Conservation (phyloP, 106 monocot species). For the Acorus gramineus region DNA sequence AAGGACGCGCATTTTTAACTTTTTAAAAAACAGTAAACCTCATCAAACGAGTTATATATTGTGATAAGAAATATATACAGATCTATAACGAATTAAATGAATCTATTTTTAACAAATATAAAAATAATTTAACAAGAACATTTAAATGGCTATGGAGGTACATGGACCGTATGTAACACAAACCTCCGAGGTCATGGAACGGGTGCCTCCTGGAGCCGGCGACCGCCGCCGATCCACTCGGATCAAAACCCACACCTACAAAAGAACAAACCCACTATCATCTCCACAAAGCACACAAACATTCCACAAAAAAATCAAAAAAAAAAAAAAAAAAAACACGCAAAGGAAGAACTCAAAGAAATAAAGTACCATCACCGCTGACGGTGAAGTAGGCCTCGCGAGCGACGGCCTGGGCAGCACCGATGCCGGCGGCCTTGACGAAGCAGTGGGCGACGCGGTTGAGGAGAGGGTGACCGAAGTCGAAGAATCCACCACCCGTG, state of each 20-base stretch:
- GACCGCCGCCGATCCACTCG: conserved; percentile 17
- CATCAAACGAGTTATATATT: too few species aligned
- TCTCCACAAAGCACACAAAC: too few species aligned
- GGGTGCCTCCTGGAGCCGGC: conserved; percentile 30
- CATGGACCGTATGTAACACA: not conserved
- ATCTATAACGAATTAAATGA: too few species aligned
- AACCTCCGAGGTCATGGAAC: conserved; percentile 53
- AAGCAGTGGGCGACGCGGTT: conserved; percentile 86
- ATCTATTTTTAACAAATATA: too few species aligned
- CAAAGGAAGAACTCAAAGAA: too few species aligned
- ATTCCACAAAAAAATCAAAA: not conserved
- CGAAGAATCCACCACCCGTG: conserved; percentile 47
- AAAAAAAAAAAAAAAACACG: too few species aligned
- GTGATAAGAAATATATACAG: too few species aligned
- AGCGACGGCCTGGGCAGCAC: conserved; percentile 65
- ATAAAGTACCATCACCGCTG: too few species aligned
- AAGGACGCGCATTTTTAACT: too few species aligned
- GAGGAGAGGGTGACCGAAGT: conserved; percentile 83
- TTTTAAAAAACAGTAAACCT: too few species aligned
- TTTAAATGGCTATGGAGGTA: too few species aligned
- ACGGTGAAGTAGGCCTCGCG: conserved; percentile 72
- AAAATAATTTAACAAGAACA: too few species aligned
- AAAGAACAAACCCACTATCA: not conserved
- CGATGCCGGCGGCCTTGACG: conserved; percentile 88
- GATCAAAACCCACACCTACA: conserved; percentile 16